Evolutionary conservation across 1,139 yeast genomes (phyloP).

Genomic region (Komagataea norvegica): DNA sequence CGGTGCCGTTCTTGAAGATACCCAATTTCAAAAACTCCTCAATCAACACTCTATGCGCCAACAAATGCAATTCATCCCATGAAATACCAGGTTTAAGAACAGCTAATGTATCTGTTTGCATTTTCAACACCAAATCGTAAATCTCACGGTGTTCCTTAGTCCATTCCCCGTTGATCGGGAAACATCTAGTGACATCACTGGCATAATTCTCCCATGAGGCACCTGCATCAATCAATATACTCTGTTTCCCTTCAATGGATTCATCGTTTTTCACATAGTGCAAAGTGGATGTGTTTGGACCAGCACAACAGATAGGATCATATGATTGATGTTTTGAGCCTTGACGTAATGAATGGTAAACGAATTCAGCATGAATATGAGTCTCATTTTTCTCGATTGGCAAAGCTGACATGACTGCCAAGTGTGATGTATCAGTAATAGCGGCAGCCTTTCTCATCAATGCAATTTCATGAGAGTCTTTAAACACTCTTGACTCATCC

Average conservation of each 20-base stretch:
- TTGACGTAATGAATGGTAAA: constrained; percentile 89
- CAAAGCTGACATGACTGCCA: constrained; percentile 87
- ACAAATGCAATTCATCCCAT: constrained; percentile 83
- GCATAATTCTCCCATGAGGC: constrained; percentile 96
- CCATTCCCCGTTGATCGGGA: constrained; percentile 91
- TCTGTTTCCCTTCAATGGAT: constrained; percentile 48
- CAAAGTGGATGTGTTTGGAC: constrained; percentile 84
- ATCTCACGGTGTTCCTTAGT: constrained; percentile 79
- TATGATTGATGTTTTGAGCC: constrained; percentile 87
- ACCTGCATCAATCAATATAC: constrained; percentile 90
- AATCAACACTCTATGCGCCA: constrained; percentile 75
- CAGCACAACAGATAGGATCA: constrained; percentile 95
- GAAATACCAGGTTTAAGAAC: constrained; percentile 71
- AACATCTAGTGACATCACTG: constrained; percentile 90
- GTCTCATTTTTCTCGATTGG: constrained; percentile 86
- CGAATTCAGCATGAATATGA: constrained; percentile 92
- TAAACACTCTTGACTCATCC: constrained; percentile 80
- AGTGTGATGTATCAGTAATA: constrained; percentile 83
- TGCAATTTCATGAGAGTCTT: constrained; percentile 75
- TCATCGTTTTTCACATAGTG: constrained; percentile 88
- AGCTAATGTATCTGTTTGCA: constrained; percentile 72
- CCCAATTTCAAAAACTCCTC: constrained; percentile 70
- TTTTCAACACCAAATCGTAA: constrained; percentile 73
- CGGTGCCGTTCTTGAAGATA: constrained; percentile 59
- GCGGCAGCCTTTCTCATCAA: constrained; percentile 75